Percentiles rank a stretch among this genome's conserved stretches.
phyloP scores from a whole-genome alignment of 768 basidiomycete species.

The Tricholoma bakamatsutake region DNA sequence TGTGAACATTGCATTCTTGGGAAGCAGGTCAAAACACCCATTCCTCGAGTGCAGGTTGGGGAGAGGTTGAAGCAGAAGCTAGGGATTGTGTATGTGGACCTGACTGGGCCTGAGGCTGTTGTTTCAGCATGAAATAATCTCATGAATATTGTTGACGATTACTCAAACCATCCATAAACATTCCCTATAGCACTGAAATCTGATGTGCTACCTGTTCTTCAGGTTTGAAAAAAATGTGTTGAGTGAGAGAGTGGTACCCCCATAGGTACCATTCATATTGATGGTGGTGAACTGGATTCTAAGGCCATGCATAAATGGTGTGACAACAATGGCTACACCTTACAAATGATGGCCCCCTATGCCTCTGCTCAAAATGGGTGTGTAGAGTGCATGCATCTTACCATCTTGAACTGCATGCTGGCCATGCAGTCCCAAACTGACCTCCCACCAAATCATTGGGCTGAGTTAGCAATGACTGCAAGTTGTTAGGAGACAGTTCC shows the following conservation, averaged over 20 bases:
- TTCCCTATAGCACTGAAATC: not conserved
- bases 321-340: constrained; percentile 15
- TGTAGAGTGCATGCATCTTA: constrained; percentile 31
- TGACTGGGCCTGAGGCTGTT: constrained; percentile 5
- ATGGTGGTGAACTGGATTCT: constrained; percentile 1
- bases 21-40: too few relatives aligned
- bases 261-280: constrained; percentile 5
- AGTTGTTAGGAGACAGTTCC: too few relatives aligned
- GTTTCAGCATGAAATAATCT: not conserved
- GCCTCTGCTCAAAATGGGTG: constrained; percentile 31
- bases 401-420: constrained; percentile 22
- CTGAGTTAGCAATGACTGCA: constrained; percentile 10
- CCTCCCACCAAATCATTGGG: constrained; percentile 2
- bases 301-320: not conserved
- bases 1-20: too few relatives aligned
- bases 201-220: not conserved
- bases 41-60: not conserved
- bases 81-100: constrained; percentile 5
- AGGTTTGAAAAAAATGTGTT: not conserved
- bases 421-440: constrained; percentile 17
- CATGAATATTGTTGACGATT: constrained; percentile 9
- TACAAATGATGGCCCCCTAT: constrained; percentile 15
- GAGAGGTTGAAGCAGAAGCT: not conserved
- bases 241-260: too few relatives aligned
- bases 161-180: not conserved